These are phyloP conservation scores for Stemphylium vesicarium DNA, from an alignment of 2,329 filamentous ascomycete species.

Conservation along the genomic window DNA sequence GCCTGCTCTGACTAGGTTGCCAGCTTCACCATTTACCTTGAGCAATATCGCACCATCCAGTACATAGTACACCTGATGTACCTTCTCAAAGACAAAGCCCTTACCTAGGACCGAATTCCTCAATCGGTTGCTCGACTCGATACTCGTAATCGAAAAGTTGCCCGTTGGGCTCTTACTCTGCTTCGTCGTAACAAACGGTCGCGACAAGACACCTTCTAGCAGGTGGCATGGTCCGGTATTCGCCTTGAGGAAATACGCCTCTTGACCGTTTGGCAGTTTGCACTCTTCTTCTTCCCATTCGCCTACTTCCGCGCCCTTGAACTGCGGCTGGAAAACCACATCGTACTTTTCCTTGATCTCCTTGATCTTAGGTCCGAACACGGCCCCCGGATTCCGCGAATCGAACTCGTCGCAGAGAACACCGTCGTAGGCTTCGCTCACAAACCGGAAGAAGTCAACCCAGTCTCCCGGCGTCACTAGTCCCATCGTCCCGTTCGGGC, in stretches of 20 bases:
- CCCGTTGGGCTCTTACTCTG: conserved; percentile 18
- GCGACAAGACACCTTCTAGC: conserved; percentile 20
- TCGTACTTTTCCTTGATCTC: conserved; percentile 30
- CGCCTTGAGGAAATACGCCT: conserved; percentile 26
- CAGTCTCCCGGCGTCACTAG: conserved; percentile 28
- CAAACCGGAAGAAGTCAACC: conserved; percentile 31
- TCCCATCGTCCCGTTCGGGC: conserved; percentile 23
- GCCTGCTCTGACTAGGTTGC: conserved; percentile 22
- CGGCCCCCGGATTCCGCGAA: conserved; percentile 13
- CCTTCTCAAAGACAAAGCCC: conserved; percentile 16
- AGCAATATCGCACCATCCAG: conserved; percentile 23
- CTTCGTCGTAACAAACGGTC: conserved; percentile 25
- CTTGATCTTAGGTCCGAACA: conserved; percentile 22
- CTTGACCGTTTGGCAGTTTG: conserved; percentile 10
- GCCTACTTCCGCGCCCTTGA: conserved; percentile 16
- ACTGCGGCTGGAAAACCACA: conserved; percentile 23
- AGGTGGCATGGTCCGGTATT: conserved; percentile 26
- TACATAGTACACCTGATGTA: conserved; percentile 26
- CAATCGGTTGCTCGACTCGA: conserved; percentile 23
- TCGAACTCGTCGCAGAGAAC: conserved; percentile 26
- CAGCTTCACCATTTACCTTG: conserved; percentile 8
- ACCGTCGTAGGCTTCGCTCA: conserved; percentile 24
- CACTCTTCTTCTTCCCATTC: conserved; percentile 15
- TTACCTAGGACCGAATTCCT: conserved; percentile 16
- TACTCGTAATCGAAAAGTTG: conserved; percentile 27